Evolutionary conservation across 495 filamentous ascomycete genomes (phyloP).

Genomic region (Eremomyces bilateralis): DNA sequence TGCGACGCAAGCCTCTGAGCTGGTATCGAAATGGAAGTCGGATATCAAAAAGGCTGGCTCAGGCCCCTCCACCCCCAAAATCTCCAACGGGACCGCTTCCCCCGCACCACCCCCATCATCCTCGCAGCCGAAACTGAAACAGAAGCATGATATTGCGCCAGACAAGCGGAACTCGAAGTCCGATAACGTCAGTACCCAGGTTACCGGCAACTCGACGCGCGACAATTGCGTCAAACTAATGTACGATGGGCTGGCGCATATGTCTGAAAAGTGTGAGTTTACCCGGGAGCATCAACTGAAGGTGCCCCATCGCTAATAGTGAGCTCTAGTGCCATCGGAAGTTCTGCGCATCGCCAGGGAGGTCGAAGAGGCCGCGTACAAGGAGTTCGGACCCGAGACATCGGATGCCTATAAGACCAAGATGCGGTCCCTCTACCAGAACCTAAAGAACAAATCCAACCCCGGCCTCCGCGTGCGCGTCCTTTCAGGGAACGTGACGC

Average conservation of each 20-base stretch:
- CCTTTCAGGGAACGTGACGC: slow-evolving; percentile 43
- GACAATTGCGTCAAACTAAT: slow-evolving; percentile 75
- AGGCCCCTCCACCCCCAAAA: slow-evolving; percentile 24
- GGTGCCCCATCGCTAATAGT: neutral
- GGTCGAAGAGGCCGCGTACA: slow-evolving; percentile 53
- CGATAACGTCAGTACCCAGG: slow-evolving; percentile 49
- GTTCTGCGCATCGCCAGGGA: slow-evolving; percentile 46
- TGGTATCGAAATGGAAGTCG: slow-evolving; percentile 72
- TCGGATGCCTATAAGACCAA: slow-evolving; percentile 56
- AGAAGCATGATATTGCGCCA: slow-evolving; percentile 40
- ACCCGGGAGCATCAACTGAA: slow-evolving; percentile 14
- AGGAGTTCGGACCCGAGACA: slow-evolving; percentile 39
- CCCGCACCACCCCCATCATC: slow-evolving; percentile 21
- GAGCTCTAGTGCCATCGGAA: slow-evolving; percentile 22
- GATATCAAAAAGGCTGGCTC: slow-evolving; percentile 35
- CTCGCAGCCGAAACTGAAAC: slow-evolving; percentile 21
- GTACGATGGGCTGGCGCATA: slow-evolving; percentile 59
- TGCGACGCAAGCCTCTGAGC: slow-evolving; percentile 46
- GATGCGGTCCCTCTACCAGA: slow-evolving; percentile 76
- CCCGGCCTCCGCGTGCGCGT: slow-evolving; percentile 50
- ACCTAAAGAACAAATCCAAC: slow-evolving; percentile 84
- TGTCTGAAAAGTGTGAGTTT: slow-evolving; percentile 29
- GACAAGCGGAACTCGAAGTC: slow-evolving; percentile 59
- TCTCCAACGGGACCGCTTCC: slow-evolving; percentile 19
- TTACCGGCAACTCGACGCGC: slow-evolving; percentile 47